Base-by-base conservation (phyloP, 805 yeast species). In the Maudiozyma barnettii region DNA sequence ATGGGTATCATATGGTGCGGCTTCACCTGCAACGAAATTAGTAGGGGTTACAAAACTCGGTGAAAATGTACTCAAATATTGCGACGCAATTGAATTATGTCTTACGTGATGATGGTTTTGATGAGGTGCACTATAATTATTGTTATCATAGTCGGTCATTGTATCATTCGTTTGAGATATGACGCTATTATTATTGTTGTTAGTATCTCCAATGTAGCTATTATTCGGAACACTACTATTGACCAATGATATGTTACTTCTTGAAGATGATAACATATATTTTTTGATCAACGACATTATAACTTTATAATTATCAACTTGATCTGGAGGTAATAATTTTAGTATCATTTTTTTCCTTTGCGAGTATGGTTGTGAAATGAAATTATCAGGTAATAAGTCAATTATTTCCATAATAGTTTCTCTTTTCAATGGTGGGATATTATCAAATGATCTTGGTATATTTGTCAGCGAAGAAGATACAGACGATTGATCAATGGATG, bases 361-460 rank as follows among this genome's bases (percentile, higher is more conserved):
- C 1, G 84, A 77, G 56, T 79, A 79, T 0, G 84, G 84, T 50
- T 78, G 64, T 21, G 73, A 75, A 48, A 70, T 66, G 56, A 79
- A 81, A 55, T 78, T 73, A 1, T 69, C 61, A 0, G 85, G 85
- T 20, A 79, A 57, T 44, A 59, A 55, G 4, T 54, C 56, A 14
- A 65, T 57, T 8, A 71, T 44, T 16, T 57, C 49, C n/a, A 57
- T 56, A 9, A 68, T 62, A 29, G 65, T 67, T 20, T 57, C 64
- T 4, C 14, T 45, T n/a, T 18, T 43, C 16, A 43, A 33, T 10
- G 12, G 14, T 30, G 23, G 20, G n/a, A 31, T 29, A 29, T 23
- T 29, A 1, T 8, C n/a, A 8, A 22, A 10, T 5, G 10, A 23
- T 41, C 18, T 20, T 40, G 42, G 44, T 14, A 40, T 21, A 4